phyloP scores from a whole-genome alignment of 208 protist species.

The Porcisia hertigi region DNA sequence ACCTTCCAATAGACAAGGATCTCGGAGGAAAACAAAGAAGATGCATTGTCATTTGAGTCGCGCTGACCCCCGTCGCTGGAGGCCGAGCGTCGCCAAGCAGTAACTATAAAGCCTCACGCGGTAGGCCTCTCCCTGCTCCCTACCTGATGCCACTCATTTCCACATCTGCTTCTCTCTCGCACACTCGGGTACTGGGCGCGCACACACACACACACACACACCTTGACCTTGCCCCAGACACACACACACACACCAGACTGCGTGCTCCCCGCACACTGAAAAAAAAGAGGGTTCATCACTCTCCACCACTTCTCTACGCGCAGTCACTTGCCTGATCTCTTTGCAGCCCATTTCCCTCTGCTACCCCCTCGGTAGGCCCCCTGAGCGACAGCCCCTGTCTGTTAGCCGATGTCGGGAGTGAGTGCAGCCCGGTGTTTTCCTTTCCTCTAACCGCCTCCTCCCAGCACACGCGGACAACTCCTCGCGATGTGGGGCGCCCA shows the following conservation, averaged over 20 bases:
- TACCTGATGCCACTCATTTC: too few species aligned
- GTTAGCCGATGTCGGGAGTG: background rate
- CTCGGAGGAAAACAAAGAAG: too few species aligned
- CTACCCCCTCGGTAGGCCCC: background rate
- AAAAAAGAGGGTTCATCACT: background rate
- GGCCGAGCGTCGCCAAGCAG: too few species aligned
- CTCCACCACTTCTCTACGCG: background rate
- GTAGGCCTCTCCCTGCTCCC: too few species aligned
- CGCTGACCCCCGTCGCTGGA: too few species aligned
- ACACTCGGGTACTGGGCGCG: too few species aligned
- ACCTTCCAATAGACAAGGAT: background rate
- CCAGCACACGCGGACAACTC: background rate
- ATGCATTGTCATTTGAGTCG: too few species aligned
- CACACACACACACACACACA: too few species aligned
- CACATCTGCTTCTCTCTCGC: too few species aligned
- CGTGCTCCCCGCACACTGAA: background rate
- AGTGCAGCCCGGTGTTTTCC: background rate
- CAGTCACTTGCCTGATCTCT: background rate
- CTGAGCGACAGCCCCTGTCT: background rate
- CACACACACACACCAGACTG: background rate
- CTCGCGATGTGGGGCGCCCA: background rate
- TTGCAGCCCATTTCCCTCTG: background rate
- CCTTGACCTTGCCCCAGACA: too few species aligned
- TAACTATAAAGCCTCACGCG: too few species aligned
- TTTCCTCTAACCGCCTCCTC: background rate